Base-by-base conservation (phyloP, 371 early-diverging fungal genomes). In the Cokeromyces recurvatus region DNA sequence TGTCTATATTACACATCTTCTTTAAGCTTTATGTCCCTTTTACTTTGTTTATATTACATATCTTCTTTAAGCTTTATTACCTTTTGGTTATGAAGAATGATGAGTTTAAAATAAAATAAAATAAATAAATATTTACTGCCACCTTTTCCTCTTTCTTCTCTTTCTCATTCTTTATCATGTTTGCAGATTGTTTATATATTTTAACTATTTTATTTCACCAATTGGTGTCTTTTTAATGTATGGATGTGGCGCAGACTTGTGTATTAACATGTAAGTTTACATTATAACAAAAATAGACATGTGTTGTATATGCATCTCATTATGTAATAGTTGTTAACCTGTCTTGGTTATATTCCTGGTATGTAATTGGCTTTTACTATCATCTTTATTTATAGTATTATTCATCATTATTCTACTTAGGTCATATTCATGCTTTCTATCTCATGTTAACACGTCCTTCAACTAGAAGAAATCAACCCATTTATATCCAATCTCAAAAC, bases 361-460 rank as follows among this genome's bases (percentile, higher is more conserved):
- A 59, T 35, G 36, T 38, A 32, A n/a, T n/a, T n/a, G n/a, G n/a
- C n/a, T n/a, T n/a, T n/a, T 27, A 20, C 29, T 2, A 16, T 17
- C 15, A 9, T 16, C 10, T 5, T 8, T 27, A 15, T 16, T 42
- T 4, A 24, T 9, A 8, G 39, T n/a, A 39, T 20, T 14, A 22
- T 4, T 34, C 20, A 29, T 15, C 11, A 5, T 38, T 11, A 36
- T 29, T 12, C 2, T 15, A 14, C 19, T 23, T 32, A 43, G 62
- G 62, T 19, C 57, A 57, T 45, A 42, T 62, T 23, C 62, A 62
- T 29, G 62, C 53, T 6, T 62, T 62, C 32, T 62, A 57, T 36
- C 23, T 62, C 3, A 29, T 62, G 45, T 12, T 57, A 11, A 57
- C 40, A n/a, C n/a, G n/a, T n/a, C 40, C 29, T 29, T 8, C 29